Conservation (phyloP, 2,329 filamentous ascomycete genomes). For the Exophiala sideris region DNA sequence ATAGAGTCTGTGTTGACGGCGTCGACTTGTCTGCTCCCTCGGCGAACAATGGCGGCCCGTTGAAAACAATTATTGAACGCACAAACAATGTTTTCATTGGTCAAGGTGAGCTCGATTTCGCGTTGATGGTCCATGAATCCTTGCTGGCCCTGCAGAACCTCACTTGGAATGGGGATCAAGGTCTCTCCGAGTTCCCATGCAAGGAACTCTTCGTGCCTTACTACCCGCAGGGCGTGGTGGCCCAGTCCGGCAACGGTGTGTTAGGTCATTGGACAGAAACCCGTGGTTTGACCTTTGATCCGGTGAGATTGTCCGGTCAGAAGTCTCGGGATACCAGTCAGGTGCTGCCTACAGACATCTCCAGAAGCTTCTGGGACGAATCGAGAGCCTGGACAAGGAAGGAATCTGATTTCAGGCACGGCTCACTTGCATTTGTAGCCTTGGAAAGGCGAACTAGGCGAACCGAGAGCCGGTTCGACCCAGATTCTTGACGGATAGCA, state of each 20-base stretch:
- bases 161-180: conserved; percentile 50
- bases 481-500: no score
- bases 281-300: conserved; percentile 43
- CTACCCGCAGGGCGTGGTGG: conserved; percentile 41
- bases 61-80: conserved; percentile 49
- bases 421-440: neutral
- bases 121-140: conserved; percentile 50
- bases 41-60: conserved; percentile 50
- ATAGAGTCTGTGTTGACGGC: conserved; percentile 39
- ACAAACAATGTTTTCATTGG: conserved; percentile 52
- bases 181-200: conserved; percentile 41
- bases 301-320: conserved; percentile 27
- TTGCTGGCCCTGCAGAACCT: conserved; percentile 52
- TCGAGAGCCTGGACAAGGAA: conserved; percentile 7
- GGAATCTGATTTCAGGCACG: conserved; percentile 8
- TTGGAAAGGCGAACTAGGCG: no score
- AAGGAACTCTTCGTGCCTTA: conserved; percentile 43
- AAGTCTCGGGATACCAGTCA: conserved; percentile 42
- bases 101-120: conserved; percentile 47
- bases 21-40: conserved; percentile 52
- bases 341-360: conserved; percentile 66
- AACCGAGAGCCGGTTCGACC: neutral
- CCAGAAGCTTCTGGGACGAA: conserved; percentile 51
- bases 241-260: conserved; percentile 37
- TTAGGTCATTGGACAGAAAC: conserved; percentile 42